phyloP scores from a whole-genome alignment of 2,329 filamentous ascomycete species.

The Davidsoniella eucalypti region DNA sequence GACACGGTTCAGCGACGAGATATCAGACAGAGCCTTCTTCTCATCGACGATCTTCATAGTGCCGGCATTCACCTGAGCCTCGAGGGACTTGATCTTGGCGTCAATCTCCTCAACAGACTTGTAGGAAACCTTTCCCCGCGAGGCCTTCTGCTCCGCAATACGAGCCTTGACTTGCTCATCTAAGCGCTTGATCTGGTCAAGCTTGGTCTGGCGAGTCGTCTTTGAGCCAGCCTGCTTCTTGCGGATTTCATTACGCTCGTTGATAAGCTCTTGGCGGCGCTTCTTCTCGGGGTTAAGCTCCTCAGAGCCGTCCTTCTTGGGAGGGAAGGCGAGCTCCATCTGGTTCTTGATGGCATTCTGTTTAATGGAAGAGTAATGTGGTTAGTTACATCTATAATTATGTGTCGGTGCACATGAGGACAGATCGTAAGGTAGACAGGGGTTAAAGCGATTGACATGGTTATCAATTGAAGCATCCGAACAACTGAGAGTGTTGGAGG shows the following conservation, averaged over 20 bases:
- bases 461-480: no score
- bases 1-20: conserved; percentile 68
- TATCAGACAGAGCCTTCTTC: conserved; percentile 78
- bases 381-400: no score
- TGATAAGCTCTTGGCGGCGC: conserved; percentile 70
- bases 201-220: conserved; percentile 56
- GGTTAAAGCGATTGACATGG: no score
- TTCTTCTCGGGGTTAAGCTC: conserved; percentile 51
- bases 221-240: conserved; percentile 81
- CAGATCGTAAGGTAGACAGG: no score
- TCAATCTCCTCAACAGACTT: conserved; percentile 83
- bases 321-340: conserved; percentile 66
- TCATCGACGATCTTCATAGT: conserved; percentile 94
- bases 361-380: background rate
- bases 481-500: no score
- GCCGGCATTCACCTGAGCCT: conserved; percentile 73
- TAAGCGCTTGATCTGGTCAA: conserved; percentile 83
- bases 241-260: conserved; percentile 68
- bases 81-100: conserved; percentile 60
- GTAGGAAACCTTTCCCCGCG: conserved; percentile 64
- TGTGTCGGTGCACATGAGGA: no score
- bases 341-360: conserved; percentile 80
- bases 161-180: conserved; percentile 78
- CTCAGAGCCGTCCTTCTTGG: conserved; percentile 59
- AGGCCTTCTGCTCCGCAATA: conserved; percentile 72